Evolutionary conservation across 129 eudicot species (phyloP).

Genomic region (Daucus carota): DNA sequence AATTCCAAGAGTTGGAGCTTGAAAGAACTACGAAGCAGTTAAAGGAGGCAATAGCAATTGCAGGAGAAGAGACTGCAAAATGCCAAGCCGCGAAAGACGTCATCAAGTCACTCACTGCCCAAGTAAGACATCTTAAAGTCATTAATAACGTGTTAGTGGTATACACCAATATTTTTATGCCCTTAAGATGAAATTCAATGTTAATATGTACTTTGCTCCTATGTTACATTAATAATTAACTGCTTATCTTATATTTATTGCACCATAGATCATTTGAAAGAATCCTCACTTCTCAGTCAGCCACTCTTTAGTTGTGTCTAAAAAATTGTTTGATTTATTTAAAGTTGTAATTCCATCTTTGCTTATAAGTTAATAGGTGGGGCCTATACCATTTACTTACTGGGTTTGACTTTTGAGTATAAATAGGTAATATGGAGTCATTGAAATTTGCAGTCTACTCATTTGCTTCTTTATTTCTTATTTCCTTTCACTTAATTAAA

Average conservation of each 20-base stretch:
- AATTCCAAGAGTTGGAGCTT: slow-evolving; percentile 81
- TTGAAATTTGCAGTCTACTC: neutral
- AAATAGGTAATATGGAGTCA: neutral
- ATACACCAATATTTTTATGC: neutral
- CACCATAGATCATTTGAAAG: neutral
- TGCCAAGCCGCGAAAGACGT: slow-evolving; percentile 98
- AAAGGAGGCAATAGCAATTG: slow-evolving; percentile 83
- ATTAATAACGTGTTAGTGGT: neutral
- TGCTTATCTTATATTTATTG: neutral
- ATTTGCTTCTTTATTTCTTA: neutral
- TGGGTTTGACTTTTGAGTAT: no score
- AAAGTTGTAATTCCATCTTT: neutral
- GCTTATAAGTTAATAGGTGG: neutral
- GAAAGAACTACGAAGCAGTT: slow-evolving; percentile 73
- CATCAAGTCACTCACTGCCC: slow-evolving; percentile 93
- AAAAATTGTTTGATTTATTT: neutral
- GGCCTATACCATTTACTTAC: neutral
- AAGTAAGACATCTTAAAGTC: slow-evolving; percentile 38
- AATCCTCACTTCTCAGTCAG: neutral
- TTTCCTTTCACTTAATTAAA: no score
- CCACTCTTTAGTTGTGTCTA: neutral
- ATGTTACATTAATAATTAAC: neutral
- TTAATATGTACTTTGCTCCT: neutral
- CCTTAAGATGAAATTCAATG: neutral
- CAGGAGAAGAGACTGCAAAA: slow-evolving; percentile 90